Evolutionary conservation across 768 basidiomycete species (phyloP), one percentile per base, ranked within the genome.

Genomic region (Trametes punicea): DNA sequence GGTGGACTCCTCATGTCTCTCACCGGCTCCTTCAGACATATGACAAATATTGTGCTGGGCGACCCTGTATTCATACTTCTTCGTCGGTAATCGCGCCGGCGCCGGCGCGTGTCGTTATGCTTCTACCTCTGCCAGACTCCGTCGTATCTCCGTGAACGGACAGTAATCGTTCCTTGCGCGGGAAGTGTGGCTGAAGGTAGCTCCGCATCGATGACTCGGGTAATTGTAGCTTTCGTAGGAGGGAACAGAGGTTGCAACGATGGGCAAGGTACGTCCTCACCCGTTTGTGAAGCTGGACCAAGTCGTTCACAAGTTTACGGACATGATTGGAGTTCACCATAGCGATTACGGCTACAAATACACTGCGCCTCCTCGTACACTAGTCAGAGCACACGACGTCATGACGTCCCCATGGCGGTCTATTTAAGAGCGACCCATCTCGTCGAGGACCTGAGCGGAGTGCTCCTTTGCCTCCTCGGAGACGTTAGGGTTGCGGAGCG

Each of bases 1-100:
- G 97, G 97, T 36, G 97, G 97, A 20, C 79, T 99, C 16, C 77
- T 99, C 34, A 86, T 99, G 85, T 93, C 97, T 0, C 74, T 99
- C 48, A 87, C 92, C 26, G 97, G 97, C 2, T 91, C 86, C 29
- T 94, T 85, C 73, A 83, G 97, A 55, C 94, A 98, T 74, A 80
- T 99, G 80, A 85, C 90, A 30, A 85, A 82, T 64, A 85, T 99
- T 55, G 93, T 96, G 13, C 83, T 98, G 4, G 95, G 96, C 26
- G 93, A 98, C 67, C 89, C 93, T 46, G 80, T 98, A 51, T 98
- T 92, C 70, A 74, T 97, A 38, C 79, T 98, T 30, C 81, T 98
- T 74, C 80, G 95, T 65, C 86, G 83, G 76, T 91, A 75, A 76
- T 57, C n/a, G 20, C 9, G n/a, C 40, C 25, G 29, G 18, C 16